Conservation (phyloP, 1,284 basidiomycete species). For the Cutaneotrichosporon dermatis region DNA sequence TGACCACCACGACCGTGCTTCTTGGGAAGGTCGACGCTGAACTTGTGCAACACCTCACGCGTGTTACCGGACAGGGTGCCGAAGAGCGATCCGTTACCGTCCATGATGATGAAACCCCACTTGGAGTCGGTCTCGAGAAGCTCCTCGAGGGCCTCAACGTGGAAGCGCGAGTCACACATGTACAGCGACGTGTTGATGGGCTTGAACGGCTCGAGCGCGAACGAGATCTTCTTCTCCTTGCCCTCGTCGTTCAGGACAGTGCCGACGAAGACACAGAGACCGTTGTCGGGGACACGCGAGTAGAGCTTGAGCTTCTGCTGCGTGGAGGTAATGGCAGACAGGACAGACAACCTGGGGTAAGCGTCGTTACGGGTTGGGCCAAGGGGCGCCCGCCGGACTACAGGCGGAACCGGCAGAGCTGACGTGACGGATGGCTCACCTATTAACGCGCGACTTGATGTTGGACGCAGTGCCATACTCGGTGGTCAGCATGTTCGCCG, state of each 20-base stretch:
- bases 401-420: neutral
- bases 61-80: conserved; percentile 96
- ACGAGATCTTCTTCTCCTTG: conserved; percentile 97
- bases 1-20: conserved; percentile 99
- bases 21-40: conserved; percentile 97
- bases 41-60: conserved; percentile 94
- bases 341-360: conserved; percentile 66
- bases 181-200: conserved; percentile 99
- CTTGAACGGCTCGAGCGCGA: conserved; percentile 96
- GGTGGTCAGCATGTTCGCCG: conserved; percentile 92
- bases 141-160: conserved; percentile 95
- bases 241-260: conserved; percentile 97
- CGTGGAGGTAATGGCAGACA: conserved; percentile 98
- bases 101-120: conserved; percentile 99
- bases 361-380: neutral
- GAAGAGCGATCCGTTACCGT: conserved; percentile 61
- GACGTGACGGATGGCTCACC: conserved; percentile 42
- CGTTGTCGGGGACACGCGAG: conserved; percentile 92
- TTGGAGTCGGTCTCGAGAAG: conserved; percentile 95
- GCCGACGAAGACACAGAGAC: conserved; percentile 93
- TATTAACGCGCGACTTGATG: conserved; percentile 99
- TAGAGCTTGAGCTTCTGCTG: conserved; percentile 97
- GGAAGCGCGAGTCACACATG: conserved; percentile 99
- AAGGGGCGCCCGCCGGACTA: no score
- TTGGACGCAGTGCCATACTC: conserved; percentile 98